Evolutionary conservation across 768 basidiomycete species (phyloP).

Genomic region (Hericium rajendrae): DNA sequence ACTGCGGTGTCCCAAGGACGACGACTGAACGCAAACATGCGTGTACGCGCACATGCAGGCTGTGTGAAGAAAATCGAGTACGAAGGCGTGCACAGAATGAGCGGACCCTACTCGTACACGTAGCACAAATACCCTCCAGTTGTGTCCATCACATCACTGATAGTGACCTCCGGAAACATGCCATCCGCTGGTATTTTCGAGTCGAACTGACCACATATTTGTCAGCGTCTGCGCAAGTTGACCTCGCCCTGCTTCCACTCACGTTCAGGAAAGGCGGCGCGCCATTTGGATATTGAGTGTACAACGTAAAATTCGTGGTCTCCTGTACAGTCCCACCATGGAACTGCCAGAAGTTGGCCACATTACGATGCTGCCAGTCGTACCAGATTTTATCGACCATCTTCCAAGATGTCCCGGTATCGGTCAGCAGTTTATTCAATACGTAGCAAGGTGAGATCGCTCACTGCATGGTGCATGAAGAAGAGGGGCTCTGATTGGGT

Average conservation of each 20-base stretch:
- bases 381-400: constrained; percentile 31
- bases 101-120: constrained; percentile 20
- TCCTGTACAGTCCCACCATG: constrained; percentile 24
- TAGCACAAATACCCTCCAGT: constrained; percentile 26
- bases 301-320: constrained; percentile 14
- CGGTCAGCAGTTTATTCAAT: not conserved
- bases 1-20: too few species aligned
- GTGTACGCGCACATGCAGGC: too few species aligned
- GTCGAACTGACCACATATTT: constrained; percentile 14
- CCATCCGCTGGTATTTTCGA: constrained; percentile 21
- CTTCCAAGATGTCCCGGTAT: constrained; percentile 1
- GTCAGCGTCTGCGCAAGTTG: not conserved
- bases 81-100: not conserved
- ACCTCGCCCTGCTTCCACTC: not conserved
- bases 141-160: constrained; percentile 23
- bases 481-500: constrained; percentile 24
- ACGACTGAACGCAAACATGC: too few species aligned
- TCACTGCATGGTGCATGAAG: constrained; percentile 27
- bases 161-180: constrained; percentile 16
- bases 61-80: too few species aligned
- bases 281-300: constrained; percentile 19
- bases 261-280: constrained; percentile 19
- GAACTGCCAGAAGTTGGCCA: constrained; percentile 19
- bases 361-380: constrained; percentile 24
- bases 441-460: not conserved